These are phyloP conservation scores for Ceratocystis huliohia DNA, from an alignment of 2,329 filamentous ascomycete genomes.

Conservation along the genomic window DNA sequence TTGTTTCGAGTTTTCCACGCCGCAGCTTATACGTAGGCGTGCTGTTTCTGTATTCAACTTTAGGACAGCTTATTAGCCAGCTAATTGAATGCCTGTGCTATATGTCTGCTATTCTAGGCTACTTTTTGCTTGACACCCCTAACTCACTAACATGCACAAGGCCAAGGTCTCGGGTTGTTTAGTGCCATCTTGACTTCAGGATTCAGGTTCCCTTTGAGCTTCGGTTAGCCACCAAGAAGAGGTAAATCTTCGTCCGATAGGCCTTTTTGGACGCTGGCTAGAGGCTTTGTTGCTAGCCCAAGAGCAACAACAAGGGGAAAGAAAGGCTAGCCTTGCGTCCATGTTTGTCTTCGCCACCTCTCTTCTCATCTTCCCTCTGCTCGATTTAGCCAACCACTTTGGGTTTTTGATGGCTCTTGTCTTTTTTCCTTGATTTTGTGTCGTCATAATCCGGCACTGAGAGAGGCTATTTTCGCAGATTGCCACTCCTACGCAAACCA, in stretches of 20 bases:
- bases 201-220: neutral
- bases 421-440: neutral
- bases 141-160: neutral
- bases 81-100: neutral
- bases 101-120: neutral
- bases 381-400: neutral
- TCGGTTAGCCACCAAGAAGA: constrained; percentile 1
- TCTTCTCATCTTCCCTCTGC: neutral
- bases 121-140: neutral
- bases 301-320: neutral
- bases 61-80: neutral
- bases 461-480: neutral
- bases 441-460: neutral
- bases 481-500: neutral
- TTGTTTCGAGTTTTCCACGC: neutral
- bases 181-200: constrained; percentile 1
- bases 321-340: neutral
- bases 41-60: neutral
- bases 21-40: neutral
- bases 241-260: neutral
- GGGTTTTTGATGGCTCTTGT: neutral
- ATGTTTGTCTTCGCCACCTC: neutral
- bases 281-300: neutral
- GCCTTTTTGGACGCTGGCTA: neutral
- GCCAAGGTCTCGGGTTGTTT: neutral